Evolutionary conservation across 2,329 filamentous ascomycete species (phyloP), one percentile per base, ranked within the genome.

Genomic region (Fusarium circinatum): DNA sequence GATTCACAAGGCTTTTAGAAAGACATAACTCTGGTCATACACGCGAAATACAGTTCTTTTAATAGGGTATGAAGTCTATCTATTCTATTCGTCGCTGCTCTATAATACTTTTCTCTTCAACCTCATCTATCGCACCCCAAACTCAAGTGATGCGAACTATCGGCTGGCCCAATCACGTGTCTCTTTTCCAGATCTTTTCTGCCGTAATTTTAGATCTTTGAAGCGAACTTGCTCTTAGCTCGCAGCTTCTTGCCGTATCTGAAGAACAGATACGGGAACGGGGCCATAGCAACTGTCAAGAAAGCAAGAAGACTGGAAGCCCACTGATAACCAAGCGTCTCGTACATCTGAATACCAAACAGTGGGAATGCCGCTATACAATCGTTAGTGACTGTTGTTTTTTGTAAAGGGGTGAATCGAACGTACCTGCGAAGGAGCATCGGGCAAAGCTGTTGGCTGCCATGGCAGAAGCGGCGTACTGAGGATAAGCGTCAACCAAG

Each of bases 401-500:
- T 8, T 0, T 1, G 11, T 2, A 4, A 14, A 10, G 1, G 20
- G 3, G 0, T 4, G 5, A 0, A 3, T 3, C 3, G 4, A 2
- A 68, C 54, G 17, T 44, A 76, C 74, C 74, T 36, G 74, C 74
- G 12, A 76, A 65, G 0, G 68, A 71, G 15, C 74, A 74, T 20
- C 74, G 70, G 7, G 62, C 71, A 30, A 76, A 76, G 7, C 71
- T 68, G 30, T 76, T 76, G 8, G 69, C 69, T 24, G 74, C 74
- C 56, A 76, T 75, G 5, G 74, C 74, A 18, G 74, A 76, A 13
- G 74, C 74, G 0, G 74, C 71, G 14, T 75, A 76, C 20, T 73
- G 61, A 0, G 71, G 62, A 24, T 76, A 76, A 3, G 74, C 74
- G 5, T 76, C 74, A 3, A 76, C 74, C 54, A 76, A 52, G 45